Base-by-base conservation (phyloP, 768 basidiomycete species). In the Leccinum variicolor region DNA sequence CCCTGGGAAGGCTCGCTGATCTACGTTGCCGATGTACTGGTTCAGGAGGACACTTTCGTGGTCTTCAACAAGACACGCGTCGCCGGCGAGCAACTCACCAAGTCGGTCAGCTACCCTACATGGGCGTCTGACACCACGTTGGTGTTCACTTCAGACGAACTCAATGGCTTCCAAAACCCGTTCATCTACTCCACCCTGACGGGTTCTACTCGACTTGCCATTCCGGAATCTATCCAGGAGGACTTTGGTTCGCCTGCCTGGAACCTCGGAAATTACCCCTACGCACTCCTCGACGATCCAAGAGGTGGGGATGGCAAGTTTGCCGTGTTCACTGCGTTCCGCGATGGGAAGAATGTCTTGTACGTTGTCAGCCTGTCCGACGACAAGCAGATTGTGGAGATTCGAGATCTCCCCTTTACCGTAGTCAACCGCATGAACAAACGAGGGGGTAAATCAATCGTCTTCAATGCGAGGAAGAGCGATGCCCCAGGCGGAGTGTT, bases 1-100 rank as follows among this genome's bases (percentile, higher is more conserved):
- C 83, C 89, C 13, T 92, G 87, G 87, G 82, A 87, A 63, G 85
- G 84, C 3, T 74, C 79, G 1, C 72, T 81, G 62, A 75, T 90
- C 56, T 75, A 78, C 66, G 64, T 85, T 33, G 86, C 81, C 0
- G 73, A 81, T 17, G 73, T 86, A 31, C 43, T 69, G 4, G 28
- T 67, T 11, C 60, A 69, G 34, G 49, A 52, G n/a, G 69, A 70
- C 25, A 71, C 61, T 14, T 33, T 63, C 15, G 26, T 82, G 47
- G 56, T 68, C 23, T 52, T 84, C 28, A 77, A 80, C 58, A 55
- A 65, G 14, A 73, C 63, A n/a, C 74, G 71, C 28, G 76, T 90
- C 13, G 84, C 84, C 0, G 85, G 86, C n/a, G 74, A 80, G 61
- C 67, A 64, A 41, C 72, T 74, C 53, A 76, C 75, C 21, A 73